Percentiles rank a stretch among this genome's conserved stretches.
Evolutionary conservation across 1,139 yeast genomes (phyloP).

Genomic region (Scheffersomyces parashehatae): DNA sequence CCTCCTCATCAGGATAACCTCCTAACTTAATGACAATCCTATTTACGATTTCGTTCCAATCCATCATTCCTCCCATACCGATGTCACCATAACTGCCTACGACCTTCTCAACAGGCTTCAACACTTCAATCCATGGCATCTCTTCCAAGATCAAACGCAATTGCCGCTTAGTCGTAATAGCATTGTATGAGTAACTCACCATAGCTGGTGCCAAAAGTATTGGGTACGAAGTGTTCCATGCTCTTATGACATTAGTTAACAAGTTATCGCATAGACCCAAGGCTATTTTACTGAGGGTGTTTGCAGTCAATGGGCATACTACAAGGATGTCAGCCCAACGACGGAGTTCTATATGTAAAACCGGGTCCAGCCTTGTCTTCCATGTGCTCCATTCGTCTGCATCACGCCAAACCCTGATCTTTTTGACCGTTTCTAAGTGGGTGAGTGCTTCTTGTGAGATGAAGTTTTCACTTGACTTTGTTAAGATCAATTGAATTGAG

Average conservation of each 20-base stretch:
- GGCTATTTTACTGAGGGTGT: constrained; percentile 86
- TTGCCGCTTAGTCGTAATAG: constrained; percentile 84
- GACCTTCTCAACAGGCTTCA: constrained; percentile 91
- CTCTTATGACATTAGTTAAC: constrained; percentile 82
- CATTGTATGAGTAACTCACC: constrained; percentile 88
- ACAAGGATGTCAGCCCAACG: constrained; percentile 94
- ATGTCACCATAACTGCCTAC: constrained; percentile 92
- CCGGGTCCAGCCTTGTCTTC: constrained; percentile 86
- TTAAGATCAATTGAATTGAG: constrained; percentile 77
- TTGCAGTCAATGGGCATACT: constrained; percentile 89
- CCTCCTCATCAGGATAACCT: constrained; percentile 87
- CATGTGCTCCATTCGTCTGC: constrained; percentile 91
- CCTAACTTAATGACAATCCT: constrained; percentile 80
- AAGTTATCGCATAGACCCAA: constrained; percentile 88
- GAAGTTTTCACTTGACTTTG: constrained; percentile 82
- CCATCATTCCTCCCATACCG: constrained; percentile 94
- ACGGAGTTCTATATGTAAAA: constrained; percentile 85
- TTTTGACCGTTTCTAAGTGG: constrained; percentile 35
- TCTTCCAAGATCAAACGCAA: constrained; percentile 73
- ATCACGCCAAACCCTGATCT: constrained; percentile 81
- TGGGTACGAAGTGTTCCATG: constrained; percentile 91
- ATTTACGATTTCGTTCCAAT: constrained; percentile 87
- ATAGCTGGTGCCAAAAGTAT: constrained; percentile 89
- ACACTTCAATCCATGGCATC: constrained; percentile 87
- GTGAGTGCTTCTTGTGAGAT: constrained; percentile 57